phyloP scores from a whole-genome alignment of 2,329 filamentous ascomycete species.

The Sphaerulina musiva region DNA sequence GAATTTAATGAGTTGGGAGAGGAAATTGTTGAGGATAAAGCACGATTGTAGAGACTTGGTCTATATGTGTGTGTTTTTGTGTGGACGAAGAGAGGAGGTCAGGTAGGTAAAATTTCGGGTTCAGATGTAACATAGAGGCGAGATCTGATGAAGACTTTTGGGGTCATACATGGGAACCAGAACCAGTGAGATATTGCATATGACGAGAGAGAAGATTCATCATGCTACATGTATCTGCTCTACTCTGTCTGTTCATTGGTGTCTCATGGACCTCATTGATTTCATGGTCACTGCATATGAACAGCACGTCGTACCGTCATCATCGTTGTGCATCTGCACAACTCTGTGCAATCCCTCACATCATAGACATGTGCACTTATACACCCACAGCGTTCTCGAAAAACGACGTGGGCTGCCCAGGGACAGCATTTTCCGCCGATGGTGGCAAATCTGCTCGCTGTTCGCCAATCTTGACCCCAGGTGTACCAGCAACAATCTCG shows the following conservation, averaged over 20 bases:
- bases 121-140: too few relatives aligned
- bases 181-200: not conserved
- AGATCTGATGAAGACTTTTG: too few relatives aligned
- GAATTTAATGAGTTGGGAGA: slow-evolving; percentile 49
- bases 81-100: not conserved
- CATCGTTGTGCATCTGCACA: too few relatives aligned
- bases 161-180: not conserved
- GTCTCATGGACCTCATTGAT: not conserved
- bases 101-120: too few relatives aligned
- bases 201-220: not conserved
- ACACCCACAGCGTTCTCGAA: slow-evolving; percentile 61
- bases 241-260: not conserved
- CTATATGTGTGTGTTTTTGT: not conserved
- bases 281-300: not conserved
- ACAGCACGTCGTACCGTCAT: too few relatives aligned
- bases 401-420: slow-evolving; percentile 72
- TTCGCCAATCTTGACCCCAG: slow-evolving; percentile 49
- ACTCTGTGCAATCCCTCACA: too few relatives aligned
- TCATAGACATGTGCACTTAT: not conserved
- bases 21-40: slow-evolving; percentile 19
- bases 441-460: slow-evolving; percentile 52
- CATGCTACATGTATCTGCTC: too few relatives aligned
- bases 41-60: slow-evolving; percentile 8
- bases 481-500: slow-evolving; percentile 47
- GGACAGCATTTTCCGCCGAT: slow-evolving; percentile 67